These are phyloP conservation scores for Plectosphaerella cucumerina DNA, from an alignment of 2,329 filamentous ascomycete genomes.

Conservation along the genomic window DNA sequence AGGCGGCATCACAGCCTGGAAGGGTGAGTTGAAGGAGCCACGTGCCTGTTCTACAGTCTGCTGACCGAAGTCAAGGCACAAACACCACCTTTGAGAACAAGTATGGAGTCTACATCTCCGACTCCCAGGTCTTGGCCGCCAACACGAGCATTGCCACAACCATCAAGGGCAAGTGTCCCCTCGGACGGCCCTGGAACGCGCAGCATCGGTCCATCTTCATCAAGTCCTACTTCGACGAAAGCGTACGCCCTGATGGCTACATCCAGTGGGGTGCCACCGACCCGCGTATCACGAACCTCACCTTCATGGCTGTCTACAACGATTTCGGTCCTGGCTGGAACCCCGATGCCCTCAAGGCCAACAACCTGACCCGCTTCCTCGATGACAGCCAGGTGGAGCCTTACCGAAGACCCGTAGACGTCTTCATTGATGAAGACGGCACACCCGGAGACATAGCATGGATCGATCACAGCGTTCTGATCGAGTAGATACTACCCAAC, in stretches of 20 bases:
- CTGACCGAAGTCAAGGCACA: constrained; percentile 21
- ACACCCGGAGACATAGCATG: constrained; percentile 7
- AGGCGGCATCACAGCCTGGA: constrained; percentile 67
- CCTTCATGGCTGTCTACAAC: constrained; percentile 53
- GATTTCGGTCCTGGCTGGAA: constrained; percentile 51
- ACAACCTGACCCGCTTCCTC: constrained; percentile 41
- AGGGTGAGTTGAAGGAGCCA: constrained; percentile 35
- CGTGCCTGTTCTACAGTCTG: background rate
- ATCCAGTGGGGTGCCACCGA: constrained; percentile 41
- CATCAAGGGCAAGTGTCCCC: constrained; percentile 42
- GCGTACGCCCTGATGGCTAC: constrained; percentile 49
- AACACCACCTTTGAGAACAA: constrained; percentile 64
- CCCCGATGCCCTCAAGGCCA: constrained; percentile 33
- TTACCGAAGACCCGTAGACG: constrained; percentile 14
- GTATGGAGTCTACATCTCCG: constrained; percentile 62
- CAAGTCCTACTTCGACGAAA: constrained; percentile 48
- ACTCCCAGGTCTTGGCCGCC: constrained; percentile 48
- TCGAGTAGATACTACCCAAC: background rate
- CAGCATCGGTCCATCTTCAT: constrained; percentile 54
- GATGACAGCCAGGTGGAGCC: constrained; percentile 22
- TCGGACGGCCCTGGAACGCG: constrained; percentile 61
- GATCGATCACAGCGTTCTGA: constrained; percentile 11
- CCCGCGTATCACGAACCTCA: constrained; percentile 38
- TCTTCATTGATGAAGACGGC: constrained; percentile 8
- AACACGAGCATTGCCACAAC: constrained; percentile 39